These are phyloP conservation scores for Neurospora sublineolata DNA, from an alignment of 495 filamentous ascomycete genomes.

Conservation along the genomic window DNA sequence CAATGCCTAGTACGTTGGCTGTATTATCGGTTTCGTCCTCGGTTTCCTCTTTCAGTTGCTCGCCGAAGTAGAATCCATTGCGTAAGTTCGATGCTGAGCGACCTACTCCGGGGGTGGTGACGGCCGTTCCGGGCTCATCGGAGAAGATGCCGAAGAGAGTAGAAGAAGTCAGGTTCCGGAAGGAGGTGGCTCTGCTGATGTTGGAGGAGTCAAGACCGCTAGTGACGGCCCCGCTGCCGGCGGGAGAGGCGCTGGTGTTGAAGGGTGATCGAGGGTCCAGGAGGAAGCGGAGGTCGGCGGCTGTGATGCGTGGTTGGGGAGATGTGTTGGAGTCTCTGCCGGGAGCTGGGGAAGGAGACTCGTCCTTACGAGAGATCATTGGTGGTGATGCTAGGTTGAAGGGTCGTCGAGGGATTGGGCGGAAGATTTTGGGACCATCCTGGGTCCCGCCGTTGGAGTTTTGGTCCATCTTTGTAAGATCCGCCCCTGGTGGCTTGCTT, in stretches of 20 bases:
- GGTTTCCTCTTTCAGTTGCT: not conserved
- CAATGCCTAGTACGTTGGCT: not conserved
- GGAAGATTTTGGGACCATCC: slow-evolving; percentile 21
- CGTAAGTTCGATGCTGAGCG: not conserved
- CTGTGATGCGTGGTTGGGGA: slow-evolving; percentile 12
- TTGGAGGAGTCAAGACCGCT: slow-evolving; percentile 5
- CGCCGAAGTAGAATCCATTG: not conserved
- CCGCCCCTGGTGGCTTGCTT: not conserved
- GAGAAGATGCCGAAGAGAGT: slow-evolving; percentile 88
- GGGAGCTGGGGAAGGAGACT: slow-evolving; percentile 34
- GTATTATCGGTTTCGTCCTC: not conserved
- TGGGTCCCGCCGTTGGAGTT: not conserved
- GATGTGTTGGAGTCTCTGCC: slow-evolving; percentile 23
- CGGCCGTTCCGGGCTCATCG: slow-evolving; percentile 20
- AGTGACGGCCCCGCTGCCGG: slow-evolving; percentile 4
- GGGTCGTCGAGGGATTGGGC: slow-evolving; percentile 57
- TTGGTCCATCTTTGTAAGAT: not conserved
- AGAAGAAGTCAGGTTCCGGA: slow-evolving; percentile 77
- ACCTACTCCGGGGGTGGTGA: not conserved
- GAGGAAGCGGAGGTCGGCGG: slow-evolving; percentile 28
- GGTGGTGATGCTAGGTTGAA: slow-evolving; percentile 53
- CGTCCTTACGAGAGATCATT: slow-evolving; percentile 35
- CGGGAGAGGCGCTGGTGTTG: slow-evolving; percentile 10
- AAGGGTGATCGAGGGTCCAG: slow-evolving; percentile 16
- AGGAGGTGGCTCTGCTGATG: slow-evolving; percentile 56